These are phyloP conservation scores for Pisolithus marmoratus DNA, from an alignment of 768 basidiomycete species.

Conservation along the genomic window DNA sequence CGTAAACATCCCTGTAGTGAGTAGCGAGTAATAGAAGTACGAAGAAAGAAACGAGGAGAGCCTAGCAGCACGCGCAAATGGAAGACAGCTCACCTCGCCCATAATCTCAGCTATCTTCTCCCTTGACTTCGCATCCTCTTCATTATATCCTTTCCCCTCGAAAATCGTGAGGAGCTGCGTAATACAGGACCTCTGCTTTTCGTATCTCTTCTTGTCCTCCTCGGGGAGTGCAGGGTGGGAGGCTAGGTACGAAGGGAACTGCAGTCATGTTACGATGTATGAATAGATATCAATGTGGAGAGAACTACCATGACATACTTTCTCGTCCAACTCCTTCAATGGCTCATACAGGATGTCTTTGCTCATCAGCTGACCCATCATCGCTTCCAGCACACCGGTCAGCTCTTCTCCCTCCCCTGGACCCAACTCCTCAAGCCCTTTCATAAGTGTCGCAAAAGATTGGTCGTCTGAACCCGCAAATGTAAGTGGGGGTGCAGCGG, in stretches of 20 bases:
- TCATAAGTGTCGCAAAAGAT: too few relatives aligned
- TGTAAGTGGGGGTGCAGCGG: too few relatives aligned
- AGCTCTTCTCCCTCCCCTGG: too few relatives aligned
- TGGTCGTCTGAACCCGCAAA: too few relatives aligned
- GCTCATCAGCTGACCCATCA: slow-evolving; percentile 26
- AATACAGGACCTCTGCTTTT: slow-evolving; percentile 54
- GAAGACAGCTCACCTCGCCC: slow-evolving; percentile 50
- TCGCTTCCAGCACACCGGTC: background rate
- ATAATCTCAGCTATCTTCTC: slow-evolving; percentile 61
- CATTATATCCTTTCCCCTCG: slow-evolving; percentile 55
- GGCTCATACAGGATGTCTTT: slow-evolving; percentile 69
- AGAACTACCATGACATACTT: slow-evolving; percentile 36
- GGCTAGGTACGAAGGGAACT: slow-evolving; percentile 80
- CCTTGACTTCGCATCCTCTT: slow-evolving; percentile 43
- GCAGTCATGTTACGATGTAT: background rate
- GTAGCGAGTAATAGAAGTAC: too few relatives aligned
- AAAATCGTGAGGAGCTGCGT: slow-evolving; percentile 58
- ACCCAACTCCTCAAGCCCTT: too few relatives aligned
- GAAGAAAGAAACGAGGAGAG: too few relatives aligned
- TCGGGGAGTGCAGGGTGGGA: slow-evolving; percentile 49
- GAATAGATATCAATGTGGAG: too few relatives aligned
- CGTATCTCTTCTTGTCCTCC: slow-evolving; percentile 60
- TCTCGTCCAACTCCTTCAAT: slow-evolving; percentile 69
- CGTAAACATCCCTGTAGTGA: too few relatives aligned
- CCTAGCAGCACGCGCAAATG: too few relatives aligned